phyloP scores from a whole-genome alignment of 257 asterid species.

The Scutellaria baicalensis region DNA sequence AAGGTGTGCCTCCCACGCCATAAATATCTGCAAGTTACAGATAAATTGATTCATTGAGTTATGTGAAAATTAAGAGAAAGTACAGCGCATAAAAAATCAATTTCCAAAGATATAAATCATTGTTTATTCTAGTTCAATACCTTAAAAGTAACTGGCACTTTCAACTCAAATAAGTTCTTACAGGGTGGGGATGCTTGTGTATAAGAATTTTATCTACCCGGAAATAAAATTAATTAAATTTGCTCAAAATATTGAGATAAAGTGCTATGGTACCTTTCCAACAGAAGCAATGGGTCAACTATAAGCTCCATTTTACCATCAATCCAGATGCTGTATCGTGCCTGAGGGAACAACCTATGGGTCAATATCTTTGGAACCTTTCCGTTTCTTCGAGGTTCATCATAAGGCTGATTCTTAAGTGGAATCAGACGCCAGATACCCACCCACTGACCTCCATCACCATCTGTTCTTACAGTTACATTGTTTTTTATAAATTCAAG shows the following conservation, averaged over 20 bases:
- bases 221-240: neutral
- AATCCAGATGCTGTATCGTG: slow-evolving; percentile 94
- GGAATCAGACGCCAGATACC: slow-evolving; percentile 90
- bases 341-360: slow-evolving; percentile 88
- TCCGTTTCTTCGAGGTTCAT: slow-evolving; percentile 98
- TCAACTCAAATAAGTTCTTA: neutral
- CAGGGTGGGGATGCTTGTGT: neutral
- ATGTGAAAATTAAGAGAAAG: neutral
- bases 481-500: slow-evolving; percentile 64
- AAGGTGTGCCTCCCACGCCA: slow-evolving; percentile 92
- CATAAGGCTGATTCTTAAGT: slow-evolving; percentile 86
- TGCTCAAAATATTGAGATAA: neutral
- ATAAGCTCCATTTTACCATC: slow-evolving; percentile 99
- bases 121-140: neutral
- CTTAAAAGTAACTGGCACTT: neutral
- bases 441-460: slow-evolving; percentile 83
- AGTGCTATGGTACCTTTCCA: slow-evolving; percentile 65
- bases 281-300: slow-evolving; percentile 87
- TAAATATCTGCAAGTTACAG: slow-evolving; percentile 50
- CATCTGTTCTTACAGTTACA: slow-evolving; percentile 64
- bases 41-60: neutral
- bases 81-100: neutral
- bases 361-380: slow-evolving; percentile 97
- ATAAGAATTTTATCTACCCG: neutral
- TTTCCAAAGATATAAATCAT: neutral